Base-by-base conservation (phyloP, 768 basidiomycete species). In the Suillus lakei region DNA sequence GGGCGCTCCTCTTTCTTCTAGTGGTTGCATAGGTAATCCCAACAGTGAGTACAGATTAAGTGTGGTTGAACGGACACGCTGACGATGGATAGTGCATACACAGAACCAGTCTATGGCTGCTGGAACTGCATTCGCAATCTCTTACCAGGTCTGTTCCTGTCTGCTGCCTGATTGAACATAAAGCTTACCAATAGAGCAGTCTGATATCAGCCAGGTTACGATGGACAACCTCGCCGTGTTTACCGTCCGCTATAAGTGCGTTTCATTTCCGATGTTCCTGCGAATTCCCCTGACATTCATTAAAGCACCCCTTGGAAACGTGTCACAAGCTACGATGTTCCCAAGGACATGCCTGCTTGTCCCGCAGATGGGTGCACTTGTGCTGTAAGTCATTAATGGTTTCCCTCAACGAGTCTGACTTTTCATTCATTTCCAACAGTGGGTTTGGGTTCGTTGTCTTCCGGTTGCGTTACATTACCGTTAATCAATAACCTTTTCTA, bases 71-170 rank as follows among this genome's bases (percentile, higher is more conserved):
- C 39, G 8, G 12, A 39, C 36, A 46, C 21, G 38, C 63, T 66
- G 13, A 64, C 63, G 18, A 15, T 39, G 16, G 5, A 18, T 50
- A 86, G 85, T 87, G 72, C 86, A 87, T 70, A 78, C 85, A 4
- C 83, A 85, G 66, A 85, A 86, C 67, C 73, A 83, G 62, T 75
- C 81, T 8, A 82, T 76, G 75, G 84, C 85, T 51, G 84, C 86
- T 54, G 86, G 86, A 2, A 84, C 85, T 41, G 85, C 83, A 7
- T 85, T 87, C 64, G 85, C 85, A 18, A 87, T 87, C 63, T 80
- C 85, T 21, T 87, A 87, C 68, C 70, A 80, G 59, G 85, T 84
- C 54, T 28, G 73, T 64, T 46, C 56, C 9, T 18, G 18, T 26
- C n/a, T 34, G 16, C 7, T 54, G 36, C 36, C 30, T n/a, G 21